These are phyloP conservation scores for Beauveria pseudobassiana DNA, from an alignment of 2,329 filamentous ascomycete species.

Conservation along the genomic window DNA sequence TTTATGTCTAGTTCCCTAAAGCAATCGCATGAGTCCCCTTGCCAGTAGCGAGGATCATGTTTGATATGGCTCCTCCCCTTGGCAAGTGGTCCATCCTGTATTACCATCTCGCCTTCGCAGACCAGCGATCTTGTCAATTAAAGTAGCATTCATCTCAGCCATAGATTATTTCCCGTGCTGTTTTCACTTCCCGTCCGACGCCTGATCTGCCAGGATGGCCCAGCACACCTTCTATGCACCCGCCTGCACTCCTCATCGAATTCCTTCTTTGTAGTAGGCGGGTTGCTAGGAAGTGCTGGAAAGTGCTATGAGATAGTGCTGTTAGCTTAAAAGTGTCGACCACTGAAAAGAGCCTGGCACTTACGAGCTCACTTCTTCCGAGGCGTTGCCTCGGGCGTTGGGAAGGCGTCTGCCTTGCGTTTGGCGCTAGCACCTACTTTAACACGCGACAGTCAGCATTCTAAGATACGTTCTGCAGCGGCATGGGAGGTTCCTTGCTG, in stretches of 20 bases:
- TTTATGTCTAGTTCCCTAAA: not conserved
- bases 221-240: not conserved
- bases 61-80: not conserved
- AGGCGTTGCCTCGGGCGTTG: not conserved
- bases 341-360: not conserved
- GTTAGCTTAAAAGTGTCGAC: not conserved
- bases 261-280: not conserved
- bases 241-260: too few species aligned
- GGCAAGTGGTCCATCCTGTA: not conserved
- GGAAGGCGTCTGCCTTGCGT: not conserved
- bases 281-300: not conserved
- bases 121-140: not conserved
- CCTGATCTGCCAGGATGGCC: too few species aligned
- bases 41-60: not conserved
- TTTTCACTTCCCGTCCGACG: not conserved
- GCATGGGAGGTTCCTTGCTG: too few species aligned
- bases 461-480: too few species aligned
- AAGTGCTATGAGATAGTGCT: not conserved
- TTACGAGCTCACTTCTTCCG: conserved; percentile 6
- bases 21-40: not conserved
- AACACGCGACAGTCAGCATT: not conserved
- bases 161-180: not conserved
- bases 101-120: not conserved
- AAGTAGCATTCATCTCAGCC: not conserved
- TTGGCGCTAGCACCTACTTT: not conserved